Base-by-base conservation (phyloP, 768 basidiomycete species). In the Russula dissimulans region DNA sequence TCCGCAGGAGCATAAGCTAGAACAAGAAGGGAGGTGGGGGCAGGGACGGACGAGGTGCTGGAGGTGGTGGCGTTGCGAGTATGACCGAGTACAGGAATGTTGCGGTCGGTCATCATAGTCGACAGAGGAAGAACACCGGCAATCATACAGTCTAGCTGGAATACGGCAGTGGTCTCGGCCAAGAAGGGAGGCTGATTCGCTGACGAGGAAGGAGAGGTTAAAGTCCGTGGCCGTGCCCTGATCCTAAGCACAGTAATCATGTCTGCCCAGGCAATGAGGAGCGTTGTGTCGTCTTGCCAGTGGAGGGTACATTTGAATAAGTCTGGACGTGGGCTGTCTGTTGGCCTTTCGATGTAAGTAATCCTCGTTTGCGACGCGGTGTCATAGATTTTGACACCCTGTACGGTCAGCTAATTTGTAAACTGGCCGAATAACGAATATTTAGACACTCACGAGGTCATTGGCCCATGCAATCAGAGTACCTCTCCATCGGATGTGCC, bases 341-440 rank as follows among this genome's bases (percentile, higher is more conserved):
- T 68, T 14, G 87, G 85, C 41, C 94, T 80, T 71, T 95, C 90
- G 55, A 97, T 93, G 69, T 81, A 91, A 0, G 86, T 86, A 50
- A 98, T 86, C 7, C 88, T 84, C 18, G 83, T 82, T 65, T 86
- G 83, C 0, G 87, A 87, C 4, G 75, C 74, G 0, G 84, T 86
- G 70, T 97, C 95, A 70, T 95, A 95, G 49, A 99, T 87, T 70
- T 93, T 95, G 56, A 97, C 89, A 14, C 95, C 95, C 90, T 93
- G 66, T 32, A 38, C 12, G 56, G 18, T 43, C 41, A 55, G 34
- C n/a, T 10, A 10, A 26, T 38, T 44, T 52, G 14, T 62, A 12
- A 49, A 29, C 56, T 18, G 59, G n/a, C 44, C 12, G 43, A 59
- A 9, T 3, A 26, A 26, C 2, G 44, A 41, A 38, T 51, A n/a